phyloP scores from a whole-genome alignment of 2,329 filamentous ascomycete genomes.

The Knoxdaviesia capensis region DNA sequence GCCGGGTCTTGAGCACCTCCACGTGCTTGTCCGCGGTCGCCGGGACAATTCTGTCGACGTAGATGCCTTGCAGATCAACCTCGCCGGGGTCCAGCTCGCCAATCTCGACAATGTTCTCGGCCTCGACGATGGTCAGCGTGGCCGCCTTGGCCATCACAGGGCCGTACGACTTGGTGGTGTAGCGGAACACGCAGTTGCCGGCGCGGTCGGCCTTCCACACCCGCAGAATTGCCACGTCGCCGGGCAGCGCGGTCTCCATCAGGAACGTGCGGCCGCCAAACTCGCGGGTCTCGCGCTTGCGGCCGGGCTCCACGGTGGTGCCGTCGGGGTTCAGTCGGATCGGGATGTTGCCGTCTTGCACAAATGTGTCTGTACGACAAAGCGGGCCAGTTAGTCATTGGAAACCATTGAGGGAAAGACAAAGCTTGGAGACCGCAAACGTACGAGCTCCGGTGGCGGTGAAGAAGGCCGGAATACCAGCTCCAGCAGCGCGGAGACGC shows the following conservation, averaged over 20 bases:
- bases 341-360: slow-evolving; percentile 50
- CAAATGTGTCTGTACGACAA: slow-evolving; percentile 30
- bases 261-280: slow-evolving; percentile 56
- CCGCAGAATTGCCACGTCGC: slow-evolving; percentile 58
- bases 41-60: slow-evolving; percentile 61
- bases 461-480: slow-evolving; percentile 64
- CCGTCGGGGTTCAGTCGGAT: slow-evolving; percentile 38
- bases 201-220: slow-evolving; percentile 59
- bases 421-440: slow-evolving; percentile 8
- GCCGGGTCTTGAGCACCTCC: slow-evolving; percentile 37
- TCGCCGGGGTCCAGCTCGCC: slow-evolving; percentile 55
- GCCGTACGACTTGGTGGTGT: slow-evolving; percentile 57
- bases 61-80: slow-evolving; percentile 66
- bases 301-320: slow-evolving; percentile 40
- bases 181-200: slow-evolving; percentile 64
- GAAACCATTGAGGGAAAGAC: neutral
- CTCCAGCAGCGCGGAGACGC: slow-evolving; percentile 50
- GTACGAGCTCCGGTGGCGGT: slow-evolving; percentile 52
- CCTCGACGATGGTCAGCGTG: slow-evolving; percentile 60
- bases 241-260: slow-evolving; percentile 58
- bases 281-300: slow-evolving; percentile 47
- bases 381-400: slow-evolving; percentile 3
- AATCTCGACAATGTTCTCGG: slow-evolving; percentile 60
- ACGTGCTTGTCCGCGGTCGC: slow-evolving; percentile 51
- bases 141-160: slow-evolving; percentile 69